phyloP scores from a whole-genome alignment of 106 monocot species.

The Apostasia ramifera region DNA sequence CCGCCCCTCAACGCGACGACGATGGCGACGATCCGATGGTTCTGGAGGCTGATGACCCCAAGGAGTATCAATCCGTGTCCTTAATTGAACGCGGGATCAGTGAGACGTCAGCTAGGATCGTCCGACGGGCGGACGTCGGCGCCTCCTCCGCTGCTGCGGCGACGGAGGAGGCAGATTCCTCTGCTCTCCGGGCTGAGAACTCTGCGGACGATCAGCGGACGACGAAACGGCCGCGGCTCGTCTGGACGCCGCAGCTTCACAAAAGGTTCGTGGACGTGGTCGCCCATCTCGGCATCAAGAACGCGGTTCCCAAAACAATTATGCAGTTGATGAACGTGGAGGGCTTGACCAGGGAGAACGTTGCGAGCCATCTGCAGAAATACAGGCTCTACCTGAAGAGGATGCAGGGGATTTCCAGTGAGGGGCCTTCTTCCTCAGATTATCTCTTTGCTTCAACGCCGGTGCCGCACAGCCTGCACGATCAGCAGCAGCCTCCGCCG shows the following conservation, averaged over 20 bases:
- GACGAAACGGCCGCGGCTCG: conserved; percentile 31
- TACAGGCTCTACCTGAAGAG: conserved; percentile 44
- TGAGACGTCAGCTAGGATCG: not conserved
- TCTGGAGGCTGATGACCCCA: conserved; percentile 5
- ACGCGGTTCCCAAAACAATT: conserved; percentile 46
- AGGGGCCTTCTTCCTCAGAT: conserved; percentile 27
- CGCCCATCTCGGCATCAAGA: conserved; percentile 39
- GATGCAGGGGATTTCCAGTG: conserved; percentile 17
- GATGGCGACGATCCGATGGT: conserved; percentile 1
- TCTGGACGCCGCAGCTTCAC: conserved; percentile 60
- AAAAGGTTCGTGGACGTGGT: conserved; percentile 51
- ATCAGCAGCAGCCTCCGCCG: conserved; percentile 6
- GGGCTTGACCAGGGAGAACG: conserved; percentile 47
- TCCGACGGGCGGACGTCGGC: not conserved
- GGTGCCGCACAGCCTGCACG: conserved; percentile 23
- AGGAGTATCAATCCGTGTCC: not conserved
- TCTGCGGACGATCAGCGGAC: conserved; percentile 10
- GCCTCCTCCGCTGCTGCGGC: not conserved
- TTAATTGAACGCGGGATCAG: too few relatives aligned
- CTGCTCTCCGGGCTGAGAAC: conserved; percentile 1
- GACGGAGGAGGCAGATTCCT: conserved; percentile 12
- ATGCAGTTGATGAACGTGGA: conserved; percentile 62
- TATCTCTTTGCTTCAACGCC: conserved; percentile 32
- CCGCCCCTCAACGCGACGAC: conserved; percentile 1
- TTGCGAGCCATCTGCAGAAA: conserved; percentile 52